Conservation (phyloP, 305 asterid genomes). For the Fraxinus greggii region DNA sequence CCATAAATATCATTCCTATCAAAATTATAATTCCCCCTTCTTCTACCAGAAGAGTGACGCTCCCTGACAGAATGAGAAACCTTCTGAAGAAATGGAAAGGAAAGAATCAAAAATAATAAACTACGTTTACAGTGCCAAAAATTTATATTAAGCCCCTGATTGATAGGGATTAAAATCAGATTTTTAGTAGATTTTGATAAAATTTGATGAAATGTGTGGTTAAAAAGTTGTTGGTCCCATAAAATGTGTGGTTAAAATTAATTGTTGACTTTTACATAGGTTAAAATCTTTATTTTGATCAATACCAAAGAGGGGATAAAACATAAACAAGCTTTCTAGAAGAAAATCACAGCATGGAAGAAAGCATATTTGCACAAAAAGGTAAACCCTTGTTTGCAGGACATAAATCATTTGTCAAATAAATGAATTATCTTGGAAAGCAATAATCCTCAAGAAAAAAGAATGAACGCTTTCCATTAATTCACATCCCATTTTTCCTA, state of each 20-base stretch:
- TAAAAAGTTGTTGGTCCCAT: neutral
- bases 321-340: neutral
- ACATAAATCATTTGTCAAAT: conserved; percentile 1
- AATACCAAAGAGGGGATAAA: neutral
- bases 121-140: neutral
- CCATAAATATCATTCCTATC: conserved; percentile 64
- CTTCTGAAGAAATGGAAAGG: conserved; percentile 54
- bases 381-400: conserved; percentile 11
- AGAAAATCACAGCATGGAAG: conserved; percentile 16
- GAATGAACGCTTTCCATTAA: neutral
- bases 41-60: conserved; percentile 58
- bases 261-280: neutral
- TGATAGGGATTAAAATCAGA: neutral
- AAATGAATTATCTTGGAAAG: neutral
- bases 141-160: neutral
- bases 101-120: conserved; percentile 14
- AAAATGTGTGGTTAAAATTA: neutral
- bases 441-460: neutral
- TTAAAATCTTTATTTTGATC: neutral
- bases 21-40: conserved; percentile 76
- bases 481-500: neutral
- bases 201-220: neutral
- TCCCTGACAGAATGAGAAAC: conserved; percentile 52
- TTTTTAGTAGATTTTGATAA: neutral
- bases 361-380: conserved; percentile 2